phyloP scores from a whole-genome alignment of 1,284 basidiomycete species.

The Ustilago trichophora region DNA sequence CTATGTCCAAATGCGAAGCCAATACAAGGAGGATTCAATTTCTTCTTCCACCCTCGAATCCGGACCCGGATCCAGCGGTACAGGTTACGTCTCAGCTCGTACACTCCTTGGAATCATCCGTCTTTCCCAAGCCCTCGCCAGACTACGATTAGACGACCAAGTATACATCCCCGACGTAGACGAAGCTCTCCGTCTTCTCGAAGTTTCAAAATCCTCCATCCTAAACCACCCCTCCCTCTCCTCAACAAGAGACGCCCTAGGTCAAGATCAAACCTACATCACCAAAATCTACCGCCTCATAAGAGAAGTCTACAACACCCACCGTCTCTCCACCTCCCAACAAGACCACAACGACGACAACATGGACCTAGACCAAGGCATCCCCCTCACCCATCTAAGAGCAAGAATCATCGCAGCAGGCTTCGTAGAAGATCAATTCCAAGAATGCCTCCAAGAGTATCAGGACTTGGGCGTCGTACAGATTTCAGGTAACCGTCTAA shows the following conservation, averaged over 20 bases:
- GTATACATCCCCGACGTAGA: constrained; percentile 91
- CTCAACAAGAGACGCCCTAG: constrained; percentile 9
- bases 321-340: neutral
- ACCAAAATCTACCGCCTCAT: constrained; percentile 64
- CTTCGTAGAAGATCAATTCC: constrained; percentile 49
- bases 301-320: constrained; percentile 49
- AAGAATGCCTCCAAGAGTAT: constrained; percentile 45
- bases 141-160: constrained; percentile 81
- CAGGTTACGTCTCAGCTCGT: constrained; percentile 88
- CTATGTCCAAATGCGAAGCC: constrained; percentile 92
- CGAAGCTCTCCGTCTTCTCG: constrained; percentile 95
- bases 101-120: constrained; percentile 94
- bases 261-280: constrained; percentile 47
- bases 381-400: constrained; percentile 7
- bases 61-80: neutral
- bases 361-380: constrained; percentile 4
- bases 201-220: constrained; percentile 90
- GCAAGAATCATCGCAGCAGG: constrained; percentile 34
- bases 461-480: constrained; percentile 40
- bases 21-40: constrained; percentile 83
- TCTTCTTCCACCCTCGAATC: constrained; percentile 70
- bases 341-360: constrained; percentile 5
- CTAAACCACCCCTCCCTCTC: constrained; percentile 37
- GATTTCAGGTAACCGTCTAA: constrained; percentile 8
- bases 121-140: constrained; percentile 90